Conservation (phyloP, 805 yeast species). For the Kuraishia capsulata region DNA sequence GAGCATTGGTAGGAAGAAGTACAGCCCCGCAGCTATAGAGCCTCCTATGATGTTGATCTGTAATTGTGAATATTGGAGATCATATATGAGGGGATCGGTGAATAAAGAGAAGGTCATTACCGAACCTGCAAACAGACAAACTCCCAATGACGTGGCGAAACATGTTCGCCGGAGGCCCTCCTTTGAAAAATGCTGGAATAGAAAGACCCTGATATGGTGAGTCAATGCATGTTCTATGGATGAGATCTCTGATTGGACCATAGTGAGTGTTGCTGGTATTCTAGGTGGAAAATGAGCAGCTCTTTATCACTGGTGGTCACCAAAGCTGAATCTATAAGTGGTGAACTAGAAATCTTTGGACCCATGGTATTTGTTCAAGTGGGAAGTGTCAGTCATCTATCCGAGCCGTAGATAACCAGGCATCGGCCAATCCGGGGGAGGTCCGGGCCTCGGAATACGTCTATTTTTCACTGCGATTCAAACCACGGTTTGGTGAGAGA, state of each 20-base stretch:
- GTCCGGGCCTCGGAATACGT: too few species aligned
- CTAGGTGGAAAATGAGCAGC: too few species aligned
- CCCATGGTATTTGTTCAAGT: too few species aligned
- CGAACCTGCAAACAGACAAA: conserved; percentile 76
- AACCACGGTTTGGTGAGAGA: too few species aligned
- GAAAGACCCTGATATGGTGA: conserved; percentile 29
- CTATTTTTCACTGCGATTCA: neutral
- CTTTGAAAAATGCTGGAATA: conserved; percentile 32
- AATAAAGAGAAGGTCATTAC: conserved; percentile 76
- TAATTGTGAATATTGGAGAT: conserved; percentile 55
- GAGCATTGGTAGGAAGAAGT: conserved; percentile 69
- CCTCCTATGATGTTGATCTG: conserved; percentile 65
- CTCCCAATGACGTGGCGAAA: conserved; percentile 44
- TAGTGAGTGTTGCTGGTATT: too few species aligned
- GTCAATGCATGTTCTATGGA: conserved; percentile 32
- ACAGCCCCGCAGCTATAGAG: conserved; percentile 70
- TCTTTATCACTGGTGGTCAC: too few species aligned
- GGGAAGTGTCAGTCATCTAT: too few species aligned
- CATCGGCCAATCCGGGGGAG: too few species aligned
- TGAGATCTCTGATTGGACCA: too few species aligned
- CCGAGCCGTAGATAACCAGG: too few species aligned
- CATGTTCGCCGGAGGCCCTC: conserved; percentile 37
- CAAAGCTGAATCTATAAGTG: too few species aligned
- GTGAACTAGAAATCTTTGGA: too few species aligned
- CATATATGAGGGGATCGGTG: conserved; percentile 54